Evolutionary conservation across 495 filamentous ascomycete genomes (phyloP).

Genomic region (Xylaria sp.): DNA sequence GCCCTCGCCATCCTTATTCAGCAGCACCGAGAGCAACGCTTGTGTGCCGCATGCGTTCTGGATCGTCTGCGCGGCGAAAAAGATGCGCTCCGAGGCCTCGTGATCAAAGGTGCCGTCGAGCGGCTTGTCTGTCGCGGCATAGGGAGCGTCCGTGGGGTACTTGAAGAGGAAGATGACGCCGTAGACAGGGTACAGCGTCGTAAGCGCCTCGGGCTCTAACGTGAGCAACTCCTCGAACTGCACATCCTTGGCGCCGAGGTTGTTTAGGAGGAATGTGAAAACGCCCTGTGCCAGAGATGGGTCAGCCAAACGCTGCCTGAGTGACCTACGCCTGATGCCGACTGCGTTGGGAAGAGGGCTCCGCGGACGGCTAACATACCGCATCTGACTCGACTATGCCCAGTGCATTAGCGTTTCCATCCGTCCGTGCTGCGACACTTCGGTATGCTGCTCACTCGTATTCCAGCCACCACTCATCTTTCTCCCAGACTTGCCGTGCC

Average conservation of each 20-base stretch:
- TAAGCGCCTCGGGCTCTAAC: constrained; percentile 81
- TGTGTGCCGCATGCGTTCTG: constrained; percentile 99
- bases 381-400: constrained; percentile 90
- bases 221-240: constrained; percentile 97
- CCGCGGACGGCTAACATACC: constrained; percentile 55
- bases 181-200: constrained; percentile 82
- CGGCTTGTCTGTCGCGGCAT: constrained; percentile 61
- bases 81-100: constrained; percentile 74
- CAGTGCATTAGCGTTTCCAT: constrained; percentile 46
- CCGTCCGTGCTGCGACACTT: constrained; percentile 13
- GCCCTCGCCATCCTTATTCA: constrained; percentile 67
- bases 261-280: constrained; percentile 93
- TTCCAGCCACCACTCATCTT: constrained; percentile 67
- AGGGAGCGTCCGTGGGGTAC: constrained; percentile 79
- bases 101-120: constrained; percentile 84
- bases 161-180: constrained; percentile 99
- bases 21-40: constrained; percentile 87
- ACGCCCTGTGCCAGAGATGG: constrained; percentile 70
- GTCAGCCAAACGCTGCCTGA: constrained; percentile 14
- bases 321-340: background rate
- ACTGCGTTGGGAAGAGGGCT: background rate
- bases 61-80: constrained; percentile 97
- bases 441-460: constrained; percentile 53
- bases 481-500: constrained; percentile 29
- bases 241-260: constrained; percentile 88